A percentile compares a stretch with the other conserved stretches of the same genome.
Evolutionary conservation across 495 filamentous ascomycete genomes (phyloP).

Genomic region (Penicillium samsonianum): DNA sequence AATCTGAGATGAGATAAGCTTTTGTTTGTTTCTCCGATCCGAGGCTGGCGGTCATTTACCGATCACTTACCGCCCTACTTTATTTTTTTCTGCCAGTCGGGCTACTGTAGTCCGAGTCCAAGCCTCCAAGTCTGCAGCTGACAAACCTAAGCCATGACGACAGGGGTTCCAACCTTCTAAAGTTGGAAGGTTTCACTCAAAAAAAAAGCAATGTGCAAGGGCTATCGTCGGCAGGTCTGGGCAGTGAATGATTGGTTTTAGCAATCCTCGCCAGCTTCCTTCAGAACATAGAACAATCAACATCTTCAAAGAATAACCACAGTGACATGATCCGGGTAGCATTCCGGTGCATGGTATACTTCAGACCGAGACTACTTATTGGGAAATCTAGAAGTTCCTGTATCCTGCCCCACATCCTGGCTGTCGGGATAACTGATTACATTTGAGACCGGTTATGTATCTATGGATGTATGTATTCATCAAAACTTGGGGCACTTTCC

Average conservation of each 20-base stretch:
- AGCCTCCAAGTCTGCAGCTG: slow-evolving; percentile 21
- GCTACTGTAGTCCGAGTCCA: slow-evolving; percentile 39
- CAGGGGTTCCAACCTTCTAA: neutral
- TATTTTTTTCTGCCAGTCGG: slow-evolving; percentile 31
- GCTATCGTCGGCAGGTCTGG: slow-evolving; percentile 1
- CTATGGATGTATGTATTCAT: neutral
- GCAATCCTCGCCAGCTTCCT: too few species aligned
- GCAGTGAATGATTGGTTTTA: neutral
- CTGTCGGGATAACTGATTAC: slow-evolving; percentile 12
- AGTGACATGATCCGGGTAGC: slow-evolving; percentile 10
- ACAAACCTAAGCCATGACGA: slow-evolving; percentile 31
- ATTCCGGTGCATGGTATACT: slow-evolving; percentile 18
- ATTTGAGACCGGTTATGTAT: slow-evolving; percentile 4
- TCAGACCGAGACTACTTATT: slow-evolving; percentile 40
- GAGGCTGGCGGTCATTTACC: neutral
- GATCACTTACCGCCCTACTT: neutral
- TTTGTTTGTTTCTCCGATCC: neutral
- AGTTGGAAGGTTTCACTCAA: neutral
- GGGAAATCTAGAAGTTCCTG: slow-evolving; percentile 32
- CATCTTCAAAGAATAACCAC: neutral
- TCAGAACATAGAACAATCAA: neutral
- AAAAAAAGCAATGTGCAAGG: slow-evolving; percentile 1
- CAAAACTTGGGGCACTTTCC: slow-evolving; percentile 12
- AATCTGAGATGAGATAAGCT: slow-evolving; percentile 1
- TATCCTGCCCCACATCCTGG: slow-evolving; percentile 28